phyloP scores from a whole-genome alignment of 2,329 filamentous ascomycete species.

The Talaromyces sp. region DNA sequence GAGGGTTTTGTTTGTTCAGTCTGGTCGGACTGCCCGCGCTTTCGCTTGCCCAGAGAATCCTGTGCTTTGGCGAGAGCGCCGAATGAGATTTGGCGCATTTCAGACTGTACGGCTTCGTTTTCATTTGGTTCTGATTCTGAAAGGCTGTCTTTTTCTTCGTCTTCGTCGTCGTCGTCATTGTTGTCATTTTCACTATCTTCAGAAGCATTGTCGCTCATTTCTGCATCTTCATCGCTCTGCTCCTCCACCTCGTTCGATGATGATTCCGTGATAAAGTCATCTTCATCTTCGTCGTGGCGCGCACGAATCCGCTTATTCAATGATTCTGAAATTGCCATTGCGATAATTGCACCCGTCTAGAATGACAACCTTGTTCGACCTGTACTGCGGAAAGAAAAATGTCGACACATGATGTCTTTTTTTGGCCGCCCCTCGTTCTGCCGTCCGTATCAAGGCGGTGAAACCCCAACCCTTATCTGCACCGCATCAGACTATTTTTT shows the following conservation, averaged over 20 bases:
- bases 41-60: slow-evolving; percentile 41
- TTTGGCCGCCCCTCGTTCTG: neutral
- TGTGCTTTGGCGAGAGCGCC: slow-evolving; percentile 86
- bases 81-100: slow-evolving; percentile 66
- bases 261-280: slow-evolving; percentile 24
- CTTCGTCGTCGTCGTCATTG: slow-evolving; percentile 37
- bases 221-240: slow-evolving; percentile 7
- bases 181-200: slow-evolving; percentile 27
- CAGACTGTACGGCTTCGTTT: slow-evolving; percentile 30
- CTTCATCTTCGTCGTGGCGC: slow-evolving; percentile 38
- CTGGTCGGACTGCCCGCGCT: slow-evolving; percentile 18
- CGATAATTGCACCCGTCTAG: neutral
- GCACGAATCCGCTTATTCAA: slow-evolving; percentile 39
- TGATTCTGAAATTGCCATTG: slow-evolving; percentile 32
- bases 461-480: neutral
- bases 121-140: slow-evolving; percentile 18
- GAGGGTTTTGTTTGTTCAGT: slow-evolving; percentile 18
- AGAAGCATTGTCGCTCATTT: slow-evolving; percentile 12
- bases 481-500: neutral
- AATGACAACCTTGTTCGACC: neutral
- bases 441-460: slow-evolving; percentile 1
- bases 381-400: neutral
- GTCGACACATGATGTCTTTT: neutral
- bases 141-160: slow-evolving; percentile 11
- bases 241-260: slow-evolving; percentile 12